A percentile compares a stretch with the other conserved stretches of the same genome.
These are phyloP conservation scores for Scedosporium aurantiacum DNA, from an alignment of 2,329 filamentous ascomycete genomes.

Conservation along the genomic window DNA sequence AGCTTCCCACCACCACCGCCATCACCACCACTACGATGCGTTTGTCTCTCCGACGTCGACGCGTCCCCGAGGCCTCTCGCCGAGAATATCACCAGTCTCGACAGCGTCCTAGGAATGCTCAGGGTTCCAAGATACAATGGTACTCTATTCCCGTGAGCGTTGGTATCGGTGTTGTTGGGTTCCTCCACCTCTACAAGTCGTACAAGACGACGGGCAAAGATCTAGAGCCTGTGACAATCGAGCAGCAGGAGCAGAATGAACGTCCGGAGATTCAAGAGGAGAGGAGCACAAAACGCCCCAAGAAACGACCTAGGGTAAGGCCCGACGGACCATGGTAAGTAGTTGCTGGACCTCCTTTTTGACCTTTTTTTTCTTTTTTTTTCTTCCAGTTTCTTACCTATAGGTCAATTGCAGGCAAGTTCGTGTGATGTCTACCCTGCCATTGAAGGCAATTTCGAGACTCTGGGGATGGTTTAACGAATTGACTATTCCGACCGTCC, in stretches of 20 bases:
- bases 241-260: conserved; percentile 19
- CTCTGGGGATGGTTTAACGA: conserved; percentile 91
- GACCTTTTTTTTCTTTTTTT: not conserved
- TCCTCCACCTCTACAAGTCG: conserved; percentile 75
- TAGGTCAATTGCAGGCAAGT: conserved; percentile 51
- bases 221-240: conserved; percentile 41
- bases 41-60: conserved; percentile 14
- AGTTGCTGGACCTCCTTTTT: not conserved
- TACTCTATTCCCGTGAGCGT: conserved; percentile 81
- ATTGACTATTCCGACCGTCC: conserved; percentile 73
- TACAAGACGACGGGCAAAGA: conserved; percentile 15
- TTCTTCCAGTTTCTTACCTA: not conserved
- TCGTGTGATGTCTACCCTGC: conserved; percentile 85
- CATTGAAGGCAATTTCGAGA: conserved; percentile 79
- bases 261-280: conserved; percentile 9
- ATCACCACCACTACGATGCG: not conserved
- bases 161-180: conserved; percentile 73
- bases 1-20: not conserved
- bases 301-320: conserved; percentile 51
- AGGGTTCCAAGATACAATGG: conserved; percentile 57
- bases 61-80: conserved; percentile 14
- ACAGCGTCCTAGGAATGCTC: conserved; percentile 33
- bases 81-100: conserved; percentile 18
- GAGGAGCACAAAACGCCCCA: conserved; percentile 24
- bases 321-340: conserved; percentile 73